These are phyloP conservation scores for Chamaenerion angustifolium DNA, from an alignment of 345 rosid species.

Conservation along the genomic window DNA sequence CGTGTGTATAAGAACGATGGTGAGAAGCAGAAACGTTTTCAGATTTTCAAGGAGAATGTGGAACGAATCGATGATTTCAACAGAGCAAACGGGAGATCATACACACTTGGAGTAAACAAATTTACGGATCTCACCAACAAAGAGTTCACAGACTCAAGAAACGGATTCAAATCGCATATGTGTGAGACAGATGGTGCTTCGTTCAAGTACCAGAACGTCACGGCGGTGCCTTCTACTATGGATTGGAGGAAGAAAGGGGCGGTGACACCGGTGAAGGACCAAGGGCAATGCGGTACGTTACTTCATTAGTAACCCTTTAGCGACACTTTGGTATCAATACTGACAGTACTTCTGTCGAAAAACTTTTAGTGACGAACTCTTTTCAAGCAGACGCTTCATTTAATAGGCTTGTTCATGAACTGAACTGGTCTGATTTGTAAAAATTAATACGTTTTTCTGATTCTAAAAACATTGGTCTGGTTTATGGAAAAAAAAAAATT, in stretches of 20 bases:
- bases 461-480: too few species aligned
- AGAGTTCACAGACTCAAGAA: conserved; percentile 5
- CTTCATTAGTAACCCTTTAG: not conserved
- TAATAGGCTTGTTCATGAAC: too few species aligned
- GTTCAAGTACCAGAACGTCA: conserved; percentile 19
- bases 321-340: not conserved
- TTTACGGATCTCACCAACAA: conserved; percentile 10
- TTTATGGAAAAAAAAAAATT: too few species aligned
- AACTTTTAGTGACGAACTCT: not conserved
- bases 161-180: conserved; percentile 1
- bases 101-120: conserved; percentile 5
- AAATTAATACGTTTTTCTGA: too few species aligned
- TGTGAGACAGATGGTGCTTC: not conserved
- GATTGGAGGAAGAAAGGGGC: conserved; percentile 41
- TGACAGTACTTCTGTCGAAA: not conserved
- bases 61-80: conserved; percentile 7
- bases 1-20: conserved; percentile 3
- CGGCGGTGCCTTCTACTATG: conserved; percentile 17
- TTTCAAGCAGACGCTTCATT: too few species aligned
- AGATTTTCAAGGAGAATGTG: conserved; percentile 14
- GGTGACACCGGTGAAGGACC: conserved; percentile 30
- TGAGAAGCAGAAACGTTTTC: conserved; percentile 13
- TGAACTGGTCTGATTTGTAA: too few species aligned
- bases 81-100: not conserved
- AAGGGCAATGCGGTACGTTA: conserved; percentile 26